Base-by-base conservation (phyloP, 768 basidiomycete species). In the Serendipita sp. region DNA sequence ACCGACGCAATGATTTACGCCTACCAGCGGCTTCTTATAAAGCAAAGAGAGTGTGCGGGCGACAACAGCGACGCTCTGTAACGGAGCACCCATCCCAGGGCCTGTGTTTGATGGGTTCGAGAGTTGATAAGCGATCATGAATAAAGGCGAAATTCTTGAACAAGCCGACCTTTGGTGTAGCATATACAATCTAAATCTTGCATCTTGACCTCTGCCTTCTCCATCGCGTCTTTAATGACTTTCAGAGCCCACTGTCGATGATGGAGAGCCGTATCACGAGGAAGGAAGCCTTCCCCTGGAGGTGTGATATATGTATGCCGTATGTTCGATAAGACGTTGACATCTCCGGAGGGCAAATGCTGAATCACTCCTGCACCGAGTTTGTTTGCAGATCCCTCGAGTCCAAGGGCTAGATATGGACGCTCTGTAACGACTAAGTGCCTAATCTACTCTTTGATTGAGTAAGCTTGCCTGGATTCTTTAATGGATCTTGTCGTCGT, bases 271-370 rank as follows among this genome's bases (percentile, higher is more conserved):
- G 96, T 99, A 70, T 98, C 94, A 61, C 88, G 79, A 11, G 96
- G 96, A 60, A 95, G 83, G 70, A 99, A 99, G 0, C 96, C 96
- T 75, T 98, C 92, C 1, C 96, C 96, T 2, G 95, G 91, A 3
- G 96, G 96, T 1, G 96, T 98, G 67, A 98, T 89, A 72, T 98
- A 97, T n/a, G 96, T 99, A 69, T 97, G 96, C 66, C 96, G 82
- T 65, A 97, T 78, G 69, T 99, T 99, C 24, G 92, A 88, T 3
- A 97, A 79, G 14, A 97, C 90, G 24, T 77, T 75, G 1, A 85
- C 81, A 33, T 83, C 81, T 24, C 86, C 85, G 71, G 90, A 80
- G 24, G 81, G 77, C 17, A 78, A 77, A 70, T 99, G 96, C 67
- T 82, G 82, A 73, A 98, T 90, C 56, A 98, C 77, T 9, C 96